Evolutionary conservation across 2,329 filamentous ascomycete species (phyloP), one percentile per base, ranked within the genome.

Genomic region (Colletotrichum scovillei): DNA sequence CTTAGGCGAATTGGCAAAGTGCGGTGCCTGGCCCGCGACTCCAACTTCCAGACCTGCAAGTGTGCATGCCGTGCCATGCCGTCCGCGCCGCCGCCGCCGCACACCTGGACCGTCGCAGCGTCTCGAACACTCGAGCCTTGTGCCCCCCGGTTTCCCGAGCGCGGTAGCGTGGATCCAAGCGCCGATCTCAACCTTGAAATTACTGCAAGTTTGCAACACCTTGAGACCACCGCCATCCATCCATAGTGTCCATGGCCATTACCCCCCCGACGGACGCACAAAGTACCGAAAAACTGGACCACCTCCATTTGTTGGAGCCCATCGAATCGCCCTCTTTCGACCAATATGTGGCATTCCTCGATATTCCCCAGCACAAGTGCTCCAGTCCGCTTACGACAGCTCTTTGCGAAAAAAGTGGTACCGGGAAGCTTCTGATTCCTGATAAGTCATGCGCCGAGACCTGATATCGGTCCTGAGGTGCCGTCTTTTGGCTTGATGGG

Each of bases 141-240:
- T 16, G 5, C 14, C 42, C 49, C 58, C 58, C 69, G 30, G 65
- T 32, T 60, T 60, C 57, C 59, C 58, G 59, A 69, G 66, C 53
- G 59, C 69, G 65, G 65, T 59, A 58, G 65, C 53, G 65, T 72
- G 69, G 69, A 69, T 53, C 69, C 69, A 64, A 69, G 65, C 69
- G 65, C 65, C 58, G 69, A 72, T 72, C 69, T 59, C 69, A 69
- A 72, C 69, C 65, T 72, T 55, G 49, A 68, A 63, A 46, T 46
- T 46, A n/a, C 19, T 19, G 16, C 42, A 19, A n/a, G 16, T 19
- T n/a, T 46, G 42, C 42, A 46, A 46, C 16, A 46, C 42, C 42
- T 46, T 46, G 19, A 32, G n/a, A 52, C 26, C 19, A 19, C 38
- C 24, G 5, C 26, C 42, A 32, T 26, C 19, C 38, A 19, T 38